Base-by-base conservation (phyloP, 306 rosid genomes). In the Astragalus membranaceus region DNA sequence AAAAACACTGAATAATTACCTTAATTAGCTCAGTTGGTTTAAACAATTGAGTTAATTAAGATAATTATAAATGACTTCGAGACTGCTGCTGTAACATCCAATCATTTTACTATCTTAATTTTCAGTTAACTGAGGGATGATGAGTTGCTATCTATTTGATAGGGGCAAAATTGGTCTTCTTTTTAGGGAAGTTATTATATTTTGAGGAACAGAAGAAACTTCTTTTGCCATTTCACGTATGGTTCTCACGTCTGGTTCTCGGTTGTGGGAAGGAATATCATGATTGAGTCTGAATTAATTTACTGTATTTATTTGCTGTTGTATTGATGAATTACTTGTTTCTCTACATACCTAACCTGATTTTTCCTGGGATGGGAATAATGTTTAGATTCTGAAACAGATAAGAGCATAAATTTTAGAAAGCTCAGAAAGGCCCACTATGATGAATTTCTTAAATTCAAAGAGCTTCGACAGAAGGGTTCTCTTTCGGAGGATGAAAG, bases 351-450 rank as follows among this genome's bases (percentile, higher is more conserved):
- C 60, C 37, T 56, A 15, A 35, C 73, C 36, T 72, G 74, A 72
- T 47, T 17, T 54, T 77, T 51, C 67, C 59, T 50, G 26, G 60
- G 13, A 61, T 66, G 64, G 79, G 3, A 56, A 69, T 56, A 1
- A 15, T 70, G 29, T 73, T 77, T 66, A 37, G 91, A 81, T 83
- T 80, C 89, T 43, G 87, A 85, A 69, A 49, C 88, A 73, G 96
- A 83, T 32, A 86, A 75, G 79, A 85, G 78, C 70, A 8, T 9
- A 74, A 83, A 80, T 41, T 92, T 92, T 52, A 87, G 80, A 79
- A 90, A 89, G 82, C 96, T 79, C 53, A 81, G 98, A 64, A 92
- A 70, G 79, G 96, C 92, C 75, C 98, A 92, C 77, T 92, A 92
- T 48, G 87, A 92, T 78, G 98, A 92, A 76, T 92, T 75, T 75